Percentiles rank a stretch among this genome's conserved stretches.
phyloP scores from a whole-genome alignment of 768 basidiomycete genomes.

The Tylopilus subfusipes region DNA sequence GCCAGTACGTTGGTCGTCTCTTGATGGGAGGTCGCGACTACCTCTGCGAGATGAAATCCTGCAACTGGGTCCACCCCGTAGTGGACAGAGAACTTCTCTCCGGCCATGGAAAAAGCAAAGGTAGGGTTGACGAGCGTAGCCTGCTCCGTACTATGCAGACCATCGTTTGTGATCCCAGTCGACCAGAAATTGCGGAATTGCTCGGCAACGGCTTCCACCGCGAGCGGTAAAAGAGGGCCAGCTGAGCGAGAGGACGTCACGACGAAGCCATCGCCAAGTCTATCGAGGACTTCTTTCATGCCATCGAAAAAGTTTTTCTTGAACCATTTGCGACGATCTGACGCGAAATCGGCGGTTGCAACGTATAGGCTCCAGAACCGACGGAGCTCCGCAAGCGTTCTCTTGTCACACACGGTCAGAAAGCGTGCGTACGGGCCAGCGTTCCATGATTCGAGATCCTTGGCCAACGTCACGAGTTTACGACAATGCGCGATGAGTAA shows the following conservation, averaged over 20 bases:
- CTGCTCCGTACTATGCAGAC: conserved; percentile 8
- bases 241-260: conserved; percentile 25
- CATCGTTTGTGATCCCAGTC: conserved; percentile 25
- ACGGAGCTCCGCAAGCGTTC: conserved; percentile 23
- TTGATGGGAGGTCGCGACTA: conserved; percentile 8
- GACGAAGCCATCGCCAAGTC: not conserved
- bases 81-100: conserved; percentile 26
- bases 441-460: conserved; percentile 22
- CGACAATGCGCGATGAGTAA: conserved; percentile 29
- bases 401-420: conserved; percentile 20
- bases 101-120: conserved; percentile 24
- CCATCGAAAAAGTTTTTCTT: conserved; percentile 19
- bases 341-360: conserved; percentile 11
- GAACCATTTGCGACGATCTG: conserved; percentile 10
- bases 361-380: conserved; percentile 22
- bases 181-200: conserved; percentile 30
- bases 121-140: conserved; percentile 28
- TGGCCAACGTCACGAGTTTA: conserved; percentile 18
- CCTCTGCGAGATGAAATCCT: conserved; percentile 33
- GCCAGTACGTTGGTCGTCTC: conserved; percentile 8
- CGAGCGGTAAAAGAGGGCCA: conserved; percentile 21
- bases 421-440: conserved; percentile 27
- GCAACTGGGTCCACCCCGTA: conserved; percentile 29
- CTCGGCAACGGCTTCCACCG: not conserved
- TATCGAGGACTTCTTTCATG: conserved; percentile 15